Base-by-base conservation (phyloP, 257 asterid species). In the Solanum sejunctum region DNA sequence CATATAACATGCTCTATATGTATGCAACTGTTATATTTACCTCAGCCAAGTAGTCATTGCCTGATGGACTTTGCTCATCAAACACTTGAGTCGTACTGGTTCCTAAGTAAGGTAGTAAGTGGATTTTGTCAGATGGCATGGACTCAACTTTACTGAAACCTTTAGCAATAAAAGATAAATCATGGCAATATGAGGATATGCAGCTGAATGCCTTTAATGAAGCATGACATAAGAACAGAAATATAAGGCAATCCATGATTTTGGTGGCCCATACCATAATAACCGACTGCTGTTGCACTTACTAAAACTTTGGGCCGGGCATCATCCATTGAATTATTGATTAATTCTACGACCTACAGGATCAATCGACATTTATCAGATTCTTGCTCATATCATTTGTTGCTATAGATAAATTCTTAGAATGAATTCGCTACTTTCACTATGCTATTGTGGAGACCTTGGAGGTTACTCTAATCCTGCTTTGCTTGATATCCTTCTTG, bases 201-300 rank as follows among this genome's bases (percentile, higher is more conserved):
- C 54, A 43, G 2, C 2, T 43, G 10, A 71, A 71, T 3, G 3
- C 80, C 10, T 43, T 71, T 36, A 69, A 73, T n/a, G 26, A 43
- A n/a, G 51, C 55, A 71, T 47, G 12, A 73, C 23, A 45, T 23
- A 51, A 39, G 23, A 51, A 51, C 45, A 51, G 47, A 23, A 18
- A 21, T 23, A 77, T n/a, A 77, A 52, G 20, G 47, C 15, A 18
- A 17, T 52, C 10, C 11, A 80, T 69, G 82, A 51, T 18, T 57
- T 64, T 23, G 52, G 69, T 54, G 81, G n/a, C 54, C 89, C 89
- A 78, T 91, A 94, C 99, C 99, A 56, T 96, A 96, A 92, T 92
- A 96, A 82, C 99, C 99, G 71, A 94, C 93, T 11, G 99, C 99
- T 57, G 98, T 92, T 85, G 98, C 98, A 89, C 98, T 94, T 58